Percentiles rank a stretch among this genome's conserved stretches.
Evolutionary conservation across 495 filamentous ascomycete species (phyloP).

Genomic region (Tetracladium setigerum): DNA sequence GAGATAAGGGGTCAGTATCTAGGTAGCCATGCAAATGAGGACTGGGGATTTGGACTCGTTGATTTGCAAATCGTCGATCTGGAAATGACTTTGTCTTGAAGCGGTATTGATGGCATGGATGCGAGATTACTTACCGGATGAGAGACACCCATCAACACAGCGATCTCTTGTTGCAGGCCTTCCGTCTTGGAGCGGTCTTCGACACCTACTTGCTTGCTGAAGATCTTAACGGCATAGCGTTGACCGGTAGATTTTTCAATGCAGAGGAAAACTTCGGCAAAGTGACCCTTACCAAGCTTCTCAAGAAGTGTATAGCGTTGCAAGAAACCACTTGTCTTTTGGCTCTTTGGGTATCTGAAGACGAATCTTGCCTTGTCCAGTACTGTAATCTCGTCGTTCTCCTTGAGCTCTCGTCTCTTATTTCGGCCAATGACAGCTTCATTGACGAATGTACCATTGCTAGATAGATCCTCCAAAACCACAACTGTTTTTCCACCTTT

Average conservation of each 20-base stretch:
- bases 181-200: slow-evolving; percentile 79
- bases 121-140: no score
- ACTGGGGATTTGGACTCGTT: no score
- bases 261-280: slow-evolving; percentile 90
- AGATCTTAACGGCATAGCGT: slow-evolving; percentile 88
- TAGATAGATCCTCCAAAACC: slow-evolving; percentile 86
- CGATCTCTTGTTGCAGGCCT: slow-evolving; percentile 89
- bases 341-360: slow-evolving; percentile 78
- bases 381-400: slow-evolving; percentile 85
- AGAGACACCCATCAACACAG: slow-evolving; percentile 89
- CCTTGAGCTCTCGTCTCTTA: slow-evolving; percentile 76
- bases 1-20: no score
- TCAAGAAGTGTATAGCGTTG: slow-evolving; percentile 81
- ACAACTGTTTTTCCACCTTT: slow-evolving; percentile 72
- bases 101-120: no score
- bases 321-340: slow-evolving; percentile 66
- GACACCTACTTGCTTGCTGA: slow-evolving; percentile 69
- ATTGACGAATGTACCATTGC: slow-evolving; percentile 95
- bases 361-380: slow-evolving; percentile 76
- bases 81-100: no score
- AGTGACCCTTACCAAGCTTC: slow-evolving; percentile 92
- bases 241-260: slow-evolving; percentile 77
- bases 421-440: slow-evolving; percentile 87
- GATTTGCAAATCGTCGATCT: no score
- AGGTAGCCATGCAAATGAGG: no score